phyloP scores from a whole-genome alignment of 352 stramenopile species.

The Globisporangium mamillatum region DNA sequence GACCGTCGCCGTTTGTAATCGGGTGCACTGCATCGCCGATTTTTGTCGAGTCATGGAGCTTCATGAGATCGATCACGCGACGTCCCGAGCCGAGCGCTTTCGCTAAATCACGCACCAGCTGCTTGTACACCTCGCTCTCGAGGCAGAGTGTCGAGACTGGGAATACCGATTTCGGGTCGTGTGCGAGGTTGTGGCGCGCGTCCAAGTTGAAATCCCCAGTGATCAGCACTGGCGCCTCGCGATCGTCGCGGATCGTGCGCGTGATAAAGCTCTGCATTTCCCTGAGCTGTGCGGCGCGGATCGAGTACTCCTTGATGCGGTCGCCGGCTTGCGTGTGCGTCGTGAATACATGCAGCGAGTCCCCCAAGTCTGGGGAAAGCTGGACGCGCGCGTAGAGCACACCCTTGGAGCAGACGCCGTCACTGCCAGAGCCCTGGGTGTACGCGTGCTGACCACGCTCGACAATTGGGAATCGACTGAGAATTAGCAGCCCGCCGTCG shows the following conservation, averaged over 20 bases:
- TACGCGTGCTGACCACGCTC: constrained; percentile 59
- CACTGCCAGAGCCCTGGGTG: constrained; percentile 54
- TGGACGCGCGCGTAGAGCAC: constrained; percentile 77
- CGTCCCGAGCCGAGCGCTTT: constrained; percentile 33
- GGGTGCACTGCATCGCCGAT: constrained; percentile 47
- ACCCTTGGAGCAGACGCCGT: constrained; percentile 73
- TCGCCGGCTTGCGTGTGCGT: constrained; percentile 83
- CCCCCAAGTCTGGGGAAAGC: constrained; percentile 57
- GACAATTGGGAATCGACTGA: constrained; percentile 82
- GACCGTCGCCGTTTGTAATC: constrained; percentile 81
- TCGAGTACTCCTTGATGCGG: constrained; percentile 36
- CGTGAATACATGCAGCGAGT: constrained; percentile 81
- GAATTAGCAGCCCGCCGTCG: constrained; percentile 73
- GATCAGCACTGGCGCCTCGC: constrained; percentile 57
- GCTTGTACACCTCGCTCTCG: constrained; percentile 63
- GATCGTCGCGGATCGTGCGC: constrained; percentile 43
- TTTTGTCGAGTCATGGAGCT: constrained; percentile 51
- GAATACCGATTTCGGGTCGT: constrained; percentile 26
- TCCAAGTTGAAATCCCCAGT: constrained; percentile 83
- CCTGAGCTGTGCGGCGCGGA: constrained; percentile 55
- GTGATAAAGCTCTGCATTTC: constrained; percentile 67
- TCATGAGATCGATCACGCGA: constrained; percentile 68
- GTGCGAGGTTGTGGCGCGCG: constrained; percentile 62
- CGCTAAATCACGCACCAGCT: constrained; percentile 50
- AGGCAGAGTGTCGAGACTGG: constrained; percentile 34